Evolutionary conservation across 2,329 filamentous ascomycete species (phyloP).

Genomic region (Metarhizium rileyi): DNA sequence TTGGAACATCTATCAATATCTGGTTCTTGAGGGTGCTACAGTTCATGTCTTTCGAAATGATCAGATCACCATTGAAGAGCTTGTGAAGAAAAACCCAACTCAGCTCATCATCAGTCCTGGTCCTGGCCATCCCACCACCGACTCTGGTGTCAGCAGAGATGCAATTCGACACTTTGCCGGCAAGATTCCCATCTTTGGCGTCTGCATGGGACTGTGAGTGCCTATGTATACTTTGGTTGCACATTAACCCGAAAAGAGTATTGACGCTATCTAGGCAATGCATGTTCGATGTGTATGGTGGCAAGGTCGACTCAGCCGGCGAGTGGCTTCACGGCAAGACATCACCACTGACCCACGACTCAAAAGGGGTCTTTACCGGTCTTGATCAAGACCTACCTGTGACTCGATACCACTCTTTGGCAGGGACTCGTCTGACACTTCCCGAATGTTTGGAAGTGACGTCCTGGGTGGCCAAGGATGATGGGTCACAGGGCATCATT

Average conservation of each 20-base stretch:
- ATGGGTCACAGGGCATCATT: conserved; percentile 75
- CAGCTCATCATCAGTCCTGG: conserved; percentile 93
- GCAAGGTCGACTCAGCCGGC: conserved; percentile 81
- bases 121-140: conserved; percentile 81
- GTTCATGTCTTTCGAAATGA: conserved; percentile 91
- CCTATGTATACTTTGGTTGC: not conserved
- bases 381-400: conserved; percentile 74
- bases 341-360: conserved; percentile 79
- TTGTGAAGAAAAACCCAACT: conserved; percentile 76
- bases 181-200: conserved; percentile 92
- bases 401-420: conserved; percentile 92
- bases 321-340: conserved; percentile 98
- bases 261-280: conserved; percentile 55
- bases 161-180: conserved; percentile 86
- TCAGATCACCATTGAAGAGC: conserved; percentile 73
- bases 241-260: not conserved
- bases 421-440: conserved; percentile 79
- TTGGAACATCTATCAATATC: conserved; percentile 98
- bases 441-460: conserved; percentile 81
- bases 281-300: conserved; percentile 89
- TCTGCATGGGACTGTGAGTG: conserved; percentile 91
- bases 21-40: conserved; percentile 86
- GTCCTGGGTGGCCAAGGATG: conserved; percentile 73
- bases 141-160: conserved; percentile 88
- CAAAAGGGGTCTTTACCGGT: conserved; percentile 82